These are phyloP conservation scores for Pyrenula aspistea DNA, from an alignment of 495 filamentous ascomycete genomes.

Conservation along the genomic window DNA sequence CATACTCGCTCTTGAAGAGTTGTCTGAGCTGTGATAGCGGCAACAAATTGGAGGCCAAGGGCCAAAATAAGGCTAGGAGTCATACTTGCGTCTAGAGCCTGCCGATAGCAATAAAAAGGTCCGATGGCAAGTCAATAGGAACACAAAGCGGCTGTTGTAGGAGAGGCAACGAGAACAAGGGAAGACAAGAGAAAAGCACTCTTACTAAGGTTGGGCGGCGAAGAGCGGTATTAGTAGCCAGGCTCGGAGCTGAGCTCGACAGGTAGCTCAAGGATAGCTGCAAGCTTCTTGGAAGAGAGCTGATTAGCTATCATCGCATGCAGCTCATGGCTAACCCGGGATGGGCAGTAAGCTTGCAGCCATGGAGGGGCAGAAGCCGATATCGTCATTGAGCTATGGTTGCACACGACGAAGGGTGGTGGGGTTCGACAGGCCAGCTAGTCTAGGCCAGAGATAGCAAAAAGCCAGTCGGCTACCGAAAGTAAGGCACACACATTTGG, in stretches of 20 bases:
- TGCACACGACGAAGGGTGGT: too few species aligned
- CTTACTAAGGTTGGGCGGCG: background rate
- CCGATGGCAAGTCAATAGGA: background rate
- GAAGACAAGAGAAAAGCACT: background rate
- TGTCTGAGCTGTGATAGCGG: background rate
- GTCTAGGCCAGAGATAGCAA: too few species aligned
- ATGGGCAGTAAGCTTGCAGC: background rate
- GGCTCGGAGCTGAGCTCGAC: background rate
- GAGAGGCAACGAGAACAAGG: background rate
- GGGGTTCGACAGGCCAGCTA: too few species aligned
- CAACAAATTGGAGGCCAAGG: background rate
- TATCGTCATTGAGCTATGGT: background rate
- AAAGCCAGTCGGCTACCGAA: too few species aligned
- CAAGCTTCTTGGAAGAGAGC: background rate
- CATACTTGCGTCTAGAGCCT: background rate
- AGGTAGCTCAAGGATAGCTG: background rate
- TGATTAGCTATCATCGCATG: background rate
- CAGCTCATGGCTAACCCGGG: background rate
- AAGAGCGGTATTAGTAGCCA: background rate
- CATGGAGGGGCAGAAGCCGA: background rate
- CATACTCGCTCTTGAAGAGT: constrained; percentile 41
- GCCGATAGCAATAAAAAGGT: background rate
- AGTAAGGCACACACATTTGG: background rate
- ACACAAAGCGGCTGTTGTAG: too few species aligned
- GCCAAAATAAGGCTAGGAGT: background rate